These are phyloP conservation scores for Rosa persica DNA, from an alignment of 306 rosid species.

Conservation along the genomic window DNA sequence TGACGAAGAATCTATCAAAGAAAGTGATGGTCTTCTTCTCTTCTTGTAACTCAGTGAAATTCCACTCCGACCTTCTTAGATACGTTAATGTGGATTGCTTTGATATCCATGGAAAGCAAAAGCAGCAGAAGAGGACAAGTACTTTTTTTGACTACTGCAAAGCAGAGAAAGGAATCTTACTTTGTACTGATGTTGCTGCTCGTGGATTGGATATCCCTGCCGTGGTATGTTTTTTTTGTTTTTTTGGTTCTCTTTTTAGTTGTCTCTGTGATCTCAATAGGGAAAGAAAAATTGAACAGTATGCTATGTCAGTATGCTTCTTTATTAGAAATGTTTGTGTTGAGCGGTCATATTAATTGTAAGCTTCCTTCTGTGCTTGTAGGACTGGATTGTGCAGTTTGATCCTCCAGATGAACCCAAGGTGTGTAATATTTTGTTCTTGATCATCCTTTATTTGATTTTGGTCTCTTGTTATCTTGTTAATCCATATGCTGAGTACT, in stretches of 20 bases:
- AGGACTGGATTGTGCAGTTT: conserved; percentile 99
- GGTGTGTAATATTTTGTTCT: conserved; percentile 41
- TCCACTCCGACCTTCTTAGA: conserved; percentile 82
- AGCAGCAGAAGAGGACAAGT: conserved; percentile 78
- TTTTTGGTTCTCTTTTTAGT: not conserved
- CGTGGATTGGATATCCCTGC: conserved; percentile 92
- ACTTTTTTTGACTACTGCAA: conserved; percentile 75
- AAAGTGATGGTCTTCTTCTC: conserved; percentile 99
- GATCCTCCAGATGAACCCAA: conserved; percentile 99
- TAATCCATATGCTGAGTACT: conserved; percentile 13
- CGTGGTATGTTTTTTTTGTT: conserved; percentile 50
- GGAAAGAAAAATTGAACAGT: not conserved
- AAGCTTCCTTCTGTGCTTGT: conserved; percentile 26
- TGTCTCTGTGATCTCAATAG: not conserved
- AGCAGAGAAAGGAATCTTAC: conserved; percentile 90
- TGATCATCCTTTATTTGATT: not conserved
- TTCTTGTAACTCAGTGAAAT: conserved; percentile 89
- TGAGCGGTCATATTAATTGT: conserved; percentile 4
- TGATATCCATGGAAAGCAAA: conserved; percentile 93
- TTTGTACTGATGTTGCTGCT: conserved; percentile 98
- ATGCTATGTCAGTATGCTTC: not conserved
- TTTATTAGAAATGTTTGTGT: not conserved
- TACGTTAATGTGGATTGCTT: conserved; percentile 64
- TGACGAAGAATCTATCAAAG: conserved; percentile 64
- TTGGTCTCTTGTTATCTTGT: not conserved